A percentile compares a stretch with the other conserved stretches of the same genome.
phyloP scores from a whole-genome alignment of 148 eudicot species.

The Camellia granthamiana region DNA sequence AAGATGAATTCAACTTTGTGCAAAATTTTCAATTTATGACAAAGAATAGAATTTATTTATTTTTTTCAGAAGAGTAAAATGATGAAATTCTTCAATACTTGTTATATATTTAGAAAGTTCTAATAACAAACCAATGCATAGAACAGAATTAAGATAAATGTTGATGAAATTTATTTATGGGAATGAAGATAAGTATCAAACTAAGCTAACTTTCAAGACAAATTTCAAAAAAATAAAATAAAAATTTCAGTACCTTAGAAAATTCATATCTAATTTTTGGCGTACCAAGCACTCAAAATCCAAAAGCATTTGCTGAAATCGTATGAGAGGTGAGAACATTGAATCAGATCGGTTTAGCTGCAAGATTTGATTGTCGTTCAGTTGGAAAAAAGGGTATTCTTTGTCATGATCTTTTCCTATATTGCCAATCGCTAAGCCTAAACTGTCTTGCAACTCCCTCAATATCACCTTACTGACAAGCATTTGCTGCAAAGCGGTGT shows the following conservation, averaged over 20 bases:
- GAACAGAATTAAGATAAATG: too few species aligned
- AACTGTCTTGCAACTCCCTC: slow-evolving; percentile 27
- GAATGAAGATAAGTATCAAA: not conserved
- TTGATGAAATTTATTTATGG: too few species aligned
- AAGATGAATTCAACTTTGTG: too few species aligned
- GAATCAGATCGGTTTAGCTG: slow-evolving; percentile 7
- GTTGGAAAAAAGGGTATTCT: not conserved
- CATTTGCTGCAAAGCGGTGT: slow-evolving; percentile 31
- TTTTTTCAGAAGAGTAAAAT: too few species aligned
- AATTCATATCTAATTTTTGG: slow-evolving; percentile 33
- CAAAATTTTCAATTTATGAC: too few species aligned
- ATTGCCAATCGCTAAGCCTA: slow-evolving; percentile 11
- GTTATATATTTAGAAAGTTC: too few species aligned
- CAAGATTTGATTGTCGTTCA: not conserved
- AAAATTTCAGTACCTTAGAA: slow-evolving; percentile 37
- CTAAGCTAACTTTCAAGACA: not conserved
- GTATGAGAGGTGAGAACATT: slow-evolving; percentile 14
- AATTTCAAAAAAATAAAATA: not conserved
- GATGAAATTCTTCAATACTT: too few species aligned
- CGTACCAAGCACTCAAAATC: slow-evolving; percentile 31
- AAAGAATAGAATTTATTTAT: too few species aligned
- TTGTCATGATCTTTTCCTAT: slow-evolving; percentile 8
- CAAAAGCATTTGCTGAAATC: slow-evolving; percentile 18
- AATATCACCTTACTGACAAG: slow-evolving; percentile 29
- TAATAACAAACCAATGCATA: too few species aligned